These are phyloP conservation scores for Aspergillus coremiiformis DNA, from an alignment of 495 filamentous ascomycete species.

Conservation along the genomic window DNA sequence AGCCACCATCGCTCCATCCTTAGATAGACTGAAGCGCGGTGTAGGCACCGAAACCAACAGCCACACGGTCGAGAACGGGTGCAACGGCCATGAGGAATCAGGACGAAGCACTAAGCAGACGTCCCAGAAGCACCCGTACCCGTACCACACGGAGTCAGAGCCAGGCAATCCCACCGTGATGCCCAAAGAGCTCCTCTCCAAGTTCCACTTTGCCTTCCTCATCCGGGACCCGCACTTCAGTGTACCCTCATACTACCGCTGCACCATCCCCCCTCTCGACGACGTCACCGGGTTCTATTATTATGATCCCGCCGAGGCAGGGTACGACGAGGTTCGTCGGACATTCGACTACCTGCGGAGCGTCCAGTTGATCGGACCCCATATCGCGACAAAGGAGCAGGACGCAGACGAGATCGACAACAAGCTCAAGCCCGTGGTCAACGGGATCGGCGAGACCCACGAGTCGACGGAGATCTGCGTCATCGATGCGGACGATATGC, in stretches of 20 bases:
- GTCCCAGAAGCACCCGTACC: conserved; percentile 38
- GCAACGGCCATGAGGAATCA: conserved; percentile 23
- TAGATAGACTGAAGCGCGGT: conserved; percentile 54
- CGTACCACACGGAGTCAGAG: conserved; percentile 50
- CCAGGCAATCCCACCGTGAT: conserved; percentile 76
- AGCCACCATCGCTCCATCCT: conserved; percentile 66
- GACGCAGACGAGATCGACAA: conserved; percentile 23
- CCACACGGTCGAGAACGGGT: conserved; percentile 10
- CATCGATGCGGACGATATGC: conserved; percentile 90
- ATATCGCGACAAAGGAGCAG: conserved; percentile 40
- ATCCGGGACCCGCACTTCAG: conserved; percentile 86
- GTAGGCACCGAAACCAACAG: conserved; percentile 43
- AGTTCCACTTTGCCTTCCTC: conserved; percentile 93
- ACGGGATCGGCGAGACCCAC: conserved; percentile 9
- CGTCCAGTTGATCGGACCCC: conserved; percentile 56
- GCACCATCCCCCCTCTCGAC: conserved; percentile 84
- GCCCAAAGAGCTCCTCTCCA: conserved; percentile 55
- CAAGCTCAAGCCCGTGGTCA: conserved; percentile 23
- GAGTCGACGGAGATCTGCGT: conserved; percentile 61
- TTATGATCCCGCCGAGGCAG: conserved; percentile 81
- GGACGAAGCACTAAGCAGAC: conserved; percentile 9
- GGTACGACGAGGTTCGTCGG: conserved; percentile 77
- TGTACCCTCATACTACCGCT: conserved; percentile 90
- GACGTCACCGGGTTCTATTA: conserved; percentile 74
- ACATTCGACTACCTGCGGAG: conserved; percentile 73